These are phyloP conservation scores for Acanthamoeba healyi DNA, from an alignment of 208 protist genomes.

Conservation along the genomic window DNA sequence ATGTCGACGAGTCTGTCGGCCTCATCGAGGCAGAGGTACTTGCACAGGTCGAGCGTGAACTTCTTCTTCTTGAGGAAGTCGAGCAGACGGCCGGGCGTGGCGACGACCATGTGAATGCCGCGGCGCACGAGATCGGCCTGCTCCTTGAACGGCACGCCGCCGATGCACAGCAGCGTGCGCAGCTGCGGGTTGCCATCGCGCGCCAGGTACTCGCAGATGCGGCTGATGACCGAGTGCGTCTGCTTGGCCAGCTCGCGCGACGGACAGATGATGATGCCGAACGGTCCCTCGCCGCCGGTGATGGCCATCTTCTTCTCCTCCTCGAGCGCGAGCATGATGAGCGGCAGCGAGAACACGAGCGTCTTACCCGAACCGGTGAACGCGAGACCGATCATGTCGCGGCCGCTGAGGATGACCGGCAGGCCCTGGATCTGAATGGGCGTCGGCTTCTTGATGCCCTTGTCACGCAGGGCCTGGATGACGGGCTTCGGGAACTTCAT, in stretches of 20 bases:
- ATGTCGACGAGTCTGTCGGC: slow-evolving; percentile 94
- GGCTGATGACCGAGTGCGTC: slow-evolving; percentile 88
- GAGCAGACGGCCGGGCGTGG: slow-evolving; percentile 93
- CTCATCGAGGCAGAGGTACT: slow-evolving; percentile 92
- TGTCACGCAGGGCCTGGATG: slow-evolving; percentile 82
- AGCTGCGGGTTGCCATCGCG: slow-evolving; percentile 79
- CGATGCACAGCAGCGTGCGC: slow-evolving; percentile 88
- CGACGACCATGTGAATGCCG: slow-evolving; percentile 93
- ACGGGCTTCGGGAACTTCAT: slow-evolving; percentile 90
- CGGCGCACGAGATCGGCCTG: slow-evolving; percentile 82
- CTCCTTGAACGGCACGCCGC: slow-evolving; percentile 90
- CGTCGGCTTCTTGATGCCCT: slow-evolving; percentile 91
- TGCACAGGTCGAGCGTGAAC: slow-evolving; percentile 90
- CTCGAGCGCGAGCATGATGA: slow-evolving; percentile 91
- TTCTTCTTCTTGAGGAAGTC: slow-evolving; percentile 91
- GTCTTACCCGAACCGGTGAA: slow-evolving; percentile 95
- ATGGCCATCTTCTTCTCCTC: slow-evolving; percentile 90
- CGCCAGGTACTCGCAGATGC: slow-evolving; percentile 77
- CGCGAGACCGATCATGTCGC: slow-evolving; percentile 95
- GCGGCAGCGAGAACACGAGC: slow-evolving; percentile 92
- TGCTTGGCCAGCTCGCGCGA: slow-evolving; percentile 93
- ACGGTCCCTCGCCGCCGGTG: slow-evolving; percentile 91
- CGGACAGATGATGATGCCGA: slow-evolving; percentile 92
- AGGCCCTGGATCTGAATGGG: slow-evolving; percentile 95
- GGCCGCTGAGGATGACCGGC: slow-evolving; percentile 88